phyloP scores from a whole-genome alignment of 1,139 yeast genomes.

The Scheffersomyces stambukii region DNA sequence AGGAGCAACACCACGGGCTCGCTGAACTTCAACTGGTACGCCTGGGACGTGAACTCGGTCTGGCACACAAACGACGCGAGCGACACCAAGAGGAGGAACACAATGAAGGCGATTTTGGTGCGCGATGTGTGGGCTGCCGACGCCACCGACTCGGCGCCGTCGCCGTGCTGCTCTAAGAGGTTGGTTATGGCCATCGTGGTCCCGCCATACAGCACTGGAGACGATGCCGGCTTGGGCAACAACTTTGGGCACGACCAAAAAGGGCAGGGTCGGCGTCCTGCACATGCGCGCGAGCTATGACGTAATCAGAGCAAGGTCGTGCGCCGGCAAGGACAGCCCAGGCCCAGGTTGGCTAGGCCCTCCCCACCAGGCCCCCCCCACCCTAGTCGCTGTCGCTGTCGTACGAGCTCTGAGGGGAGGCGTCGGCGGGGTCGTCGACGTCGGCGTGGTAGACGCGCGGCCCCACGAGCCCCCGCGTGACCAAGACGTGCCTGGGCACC shows the following conservation, averaged over 20 bases:
- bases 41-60: constrained; percentile 75
- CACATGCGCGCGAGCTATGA: too few relatives aligned
- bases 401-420: constrained; percentile 11
- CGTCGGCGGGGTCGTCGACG: constrained; percentile 13
- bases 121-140: constrained; percentile 14
- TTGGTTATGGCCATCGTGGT: constrained; percentile 15
- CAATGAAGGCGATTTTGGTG: constrained; percentile 50
- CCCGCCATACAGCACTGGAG: too few relatives aligned
- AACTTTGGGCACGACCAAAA: not conserved
- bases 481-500: constrained; percentile 30
- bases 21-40: constrained; percentile 55
- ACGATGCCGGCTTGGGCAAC: too few relatives aligned
- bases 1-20: constrained; percentile 69
- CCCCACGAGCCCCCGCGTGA: constrained; percentile 34
- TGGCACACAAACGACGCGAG: constrained; percentile 67
- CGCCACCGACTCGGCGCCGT: constrained; percentile 8
- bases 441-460: constrained; percentile 34
- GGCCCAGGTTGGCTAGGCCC: too few relatives aligned
- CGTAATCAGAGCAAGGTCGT: too few relatives aligned
- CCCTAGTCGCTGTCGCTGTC: constrained; percentile 25
- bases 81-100: constrained; percentile 55
- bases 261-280: constrained; percentile 1
- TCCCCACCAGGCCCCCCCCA: too few relatives aligned
- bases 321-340: too few relatives aligned
- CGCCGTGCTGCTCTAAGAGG: constrained; percentile 9